Conservation (phyloP, 2,329 filamentous ascomycete species). For the Epichloe bromicola region DNA sequence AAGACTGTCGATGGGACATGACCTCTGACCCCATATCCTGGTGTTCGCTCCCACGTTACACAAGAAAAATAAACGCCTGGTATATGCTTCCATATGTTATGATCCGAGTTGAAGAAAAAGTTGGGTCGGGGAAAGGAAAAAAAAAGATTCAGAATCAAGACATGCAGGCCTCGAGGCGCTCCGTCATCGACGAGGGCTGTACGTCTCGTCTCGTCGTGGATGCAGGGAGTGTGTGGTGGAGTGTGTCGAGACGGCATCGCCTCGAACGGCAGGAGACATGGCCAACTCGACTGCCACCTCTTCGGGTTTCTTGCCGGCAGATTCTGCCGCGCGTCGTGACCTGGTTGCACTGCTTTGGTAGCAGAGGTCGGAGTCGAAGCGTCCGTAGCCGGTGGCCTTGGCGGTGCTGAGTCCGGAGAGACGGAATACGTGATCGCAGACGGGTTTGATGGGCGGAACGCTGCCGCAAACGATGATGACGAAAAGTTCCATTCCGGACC, state of each 20-base stretch:
- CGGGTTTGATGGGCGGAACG: conserved; percentile 4
- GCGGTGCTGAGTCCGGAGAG: neutral
- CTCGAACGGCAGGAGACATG: neutral
- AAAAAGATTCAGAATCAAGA: neutral
- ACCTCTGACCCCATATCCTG: neutral
- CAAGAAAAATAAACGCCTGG: neutral
- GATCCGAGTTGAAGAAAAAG: neutral
- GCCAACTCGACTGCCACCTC: neutral
- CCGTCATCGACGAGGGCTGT: neutral
- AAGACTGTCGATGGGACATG: neutral
- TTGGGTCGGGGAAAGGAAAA: neutral
- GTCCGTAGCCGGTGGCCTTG: neutral
- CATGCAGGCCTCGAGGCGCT: neutral
- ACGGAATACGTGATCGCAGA: conserved; percentile 1
- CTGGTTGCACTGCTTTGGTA: neutral
- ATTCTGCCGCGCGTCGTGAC: neutral
- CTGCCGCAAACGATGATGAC: conserved; percentile 6
- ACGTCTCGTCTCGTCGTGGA: neutral
- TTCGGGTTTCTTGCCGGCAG: neutral
- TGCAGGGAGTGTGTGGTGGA: neutral
- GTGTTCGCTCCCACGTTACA: neutral
- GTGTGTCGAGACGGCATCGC: neutral
- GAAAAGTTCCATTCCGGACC: conserved; percentile 4
- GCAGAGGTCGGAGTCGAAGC: neutral
- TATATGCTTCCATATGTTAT: neutral